A percentile compares a stretch with the other conserved stretches of the same genome.
Conservation (phyloP, 768 basidiomycete species). For the Amanita pseudoporphyria region DNA sequence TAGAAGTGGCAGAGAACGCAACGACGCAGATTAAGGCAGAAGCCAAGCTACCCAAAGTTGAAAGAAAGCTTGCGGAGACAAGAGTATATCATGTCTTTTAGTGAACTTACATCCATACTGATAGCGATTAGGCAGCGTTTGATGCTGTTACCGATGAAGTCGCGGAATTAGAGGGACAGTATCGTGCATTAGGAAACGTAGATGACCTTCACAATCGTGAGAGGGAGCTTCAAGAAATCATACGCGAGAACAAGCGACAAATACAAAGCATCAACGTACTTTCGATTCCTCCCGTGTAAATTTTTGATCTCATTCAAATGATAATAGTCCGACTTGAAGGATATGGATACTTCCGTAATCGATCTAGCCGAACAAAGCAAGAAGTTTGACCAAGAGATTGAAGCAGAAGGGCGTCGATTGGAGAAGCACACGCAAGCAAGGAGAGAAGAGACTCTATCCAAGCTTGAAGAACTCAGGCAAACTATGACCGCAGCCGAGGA, state of each 20-base stretch:
- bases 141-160: constrained; percentile 23
- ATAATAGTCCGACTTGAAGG: constrained; percentile 37
- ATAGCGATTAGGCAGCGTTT: constrained; percentile 19
- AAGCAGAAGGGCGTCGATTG: constrained; percentile 41
- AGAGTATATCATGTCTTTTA: constrained; percentile 19
- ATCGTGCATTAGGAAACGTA: constrained; percentile 20
- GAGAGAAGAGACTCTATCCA: constrained; percentile 45
- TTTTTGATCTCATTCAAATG: neutral
- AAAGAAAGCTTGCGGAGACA: constrained; percentile 23
- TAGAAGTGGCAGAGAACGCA: constrained; percentile 34
- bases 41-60: constrained; percentile 28
- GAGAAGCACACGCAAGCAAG: constrained; percentile 50
- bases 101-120: neutral
- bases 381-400: constrained; percentile 39
- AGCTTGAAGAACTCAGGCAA: constrained; percentile 37
- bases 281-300: neutral
- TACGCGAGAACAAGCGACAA: constrained; percentile 35
- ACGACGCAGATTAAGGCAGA: constrained; percentile 25
- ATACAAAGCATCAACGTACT: constrained; percentile 35
- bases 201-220: constrained; percentile 24
- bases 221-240: constrained; percentile 36
- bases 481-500: constrained; percentile 29
- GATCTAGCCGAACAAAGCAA: constrained; percentile 23
- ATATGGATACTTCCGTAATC: constrained; percentile 33
- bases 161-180: constrained; percentile 20